Evolutionary conservation across 2,329 filamentous ascomycete species (phyloP), one percentile per base, ranked within the genome.

Genomic region (Epichloe hybrida): DNA sequence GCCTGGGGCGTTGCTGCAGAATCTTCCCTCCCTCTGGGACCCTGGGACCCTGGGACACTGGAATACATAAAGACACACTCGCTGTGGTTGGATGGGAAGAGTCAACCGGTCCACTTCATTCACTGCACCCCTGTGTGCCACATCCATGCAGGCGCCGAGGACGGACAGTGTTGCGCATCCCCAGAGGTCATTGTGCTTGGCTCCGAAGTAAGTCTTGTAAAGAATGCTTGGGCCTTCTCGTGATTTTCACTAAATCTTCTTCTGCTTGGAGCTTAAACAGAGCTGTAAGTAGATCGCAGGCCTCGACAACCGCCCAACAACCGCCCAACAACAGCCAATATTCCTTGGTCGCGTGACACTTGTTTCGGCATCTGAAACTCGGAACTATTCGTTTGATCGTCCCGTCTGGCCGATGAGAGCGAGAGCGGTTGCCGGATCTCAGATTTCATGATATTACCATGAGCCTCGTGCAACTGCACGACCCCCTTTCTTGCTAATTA

Each of bases 1-100:
- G 66, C 66, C 70, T 72, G 72, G 69, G 62, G 69, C 69, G 70
- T 52, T 72, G 70, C 72, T 65, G 74, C 70, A 72, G 69, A 70
- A 66, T 63, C 61, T 65, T 57, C 62, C 66, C 61, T 57, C 44
- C 34, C 31, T 15, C 17, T 38, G 12, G 36, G 36, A 37, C 36
- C 13, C 36, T 38, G 36, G 36, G 8, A 11, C 8, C 27, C 27
- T 31, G 27, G 27, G 27, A 62, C 55, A 59, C 61, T 60, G 58
- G 58, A 60, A 63, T 65, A 21, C 4, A 4, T 21, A 67, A 70
- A 61, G 59, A 59, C 55, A 58, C 55, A 54, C 59, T 60, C 55
- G 46, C 52, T 58, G 53, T 59, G 52, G 55, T 54, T 57, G 52
- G 53, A 47, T 34, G 36, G 43, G 15, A 34, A 52, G 43, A 55